A percentile compares a stretch with the other conserved stretches of the same genome.
Evolutionary conservation across 306 rosid genomes (phyloP).

Genomic region (Casuarina glauca): DNA sequence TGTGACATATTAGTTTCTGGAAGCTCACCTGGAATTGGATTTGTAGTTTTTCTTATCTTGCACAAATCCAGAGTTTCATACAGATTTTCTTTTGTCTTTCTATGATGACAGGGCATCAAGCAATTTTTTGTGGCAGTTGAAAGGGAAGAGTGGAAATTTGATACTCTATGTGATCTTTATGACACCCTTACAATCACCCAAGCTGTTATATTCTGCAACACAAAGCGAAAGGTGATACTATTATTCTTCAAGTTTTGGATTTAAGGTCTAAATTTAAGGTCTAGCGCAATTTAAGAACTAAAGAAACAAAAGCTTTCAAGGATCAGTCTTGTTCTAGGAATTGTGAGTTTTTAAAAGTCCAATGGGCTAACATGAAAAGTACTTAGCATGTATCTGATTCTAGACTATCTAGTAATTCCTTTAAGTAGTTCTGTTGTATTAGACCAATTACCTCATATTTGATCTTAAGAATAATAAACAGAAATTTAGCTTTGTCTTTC

Average conservation of each 20-base stretch:
- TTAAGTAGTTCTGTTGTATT: not conserved
- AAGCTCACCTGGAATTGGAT: conserved; percentile 23
- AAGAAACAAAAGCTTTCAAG: not conserved
- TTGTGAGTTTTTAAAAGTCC: not conserved
- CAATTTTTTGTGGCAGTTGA: conserved; percentile 99
- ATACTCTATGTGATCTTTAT: conserved; percentile 95
- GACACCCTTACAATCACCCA: conserved; percentile 96
- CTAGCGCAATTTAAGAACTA: too few species aligned
- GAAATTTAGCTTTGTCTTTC: not conserved
- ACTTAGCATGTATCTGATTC: not conserved
- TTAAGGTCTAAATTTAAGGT: not conserved
- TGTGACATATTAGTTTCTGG: conserved; percentile 16
- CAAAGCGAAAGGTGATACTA: conserved; percentile 80
- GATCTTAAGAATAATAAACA: not conserved
- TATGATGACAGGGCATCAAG: conserved; percentile 79
- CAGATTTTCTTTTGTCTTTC: not conserved
- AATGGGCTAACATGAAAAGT: not conserved
- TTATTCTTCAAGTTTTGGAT: conserved; percentile 1
- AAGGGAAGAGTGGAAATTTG: conserved; percentile 97
- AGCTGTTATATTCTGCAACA: conserved; percentile 98
- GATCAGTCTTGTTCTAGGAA: not conserved
- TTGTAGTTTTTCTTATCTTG: not conserved
- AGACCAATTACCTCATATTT: not conserved
- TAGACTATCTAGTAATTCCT: not conserved
- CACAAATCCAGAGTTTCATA: conserved; percentile 23